Evolutionary conservation across 179 eudicot genomes (phyloP), one percentile per base, ranked within the genome.

Genomic region (Drosera spatulata): DNA sequence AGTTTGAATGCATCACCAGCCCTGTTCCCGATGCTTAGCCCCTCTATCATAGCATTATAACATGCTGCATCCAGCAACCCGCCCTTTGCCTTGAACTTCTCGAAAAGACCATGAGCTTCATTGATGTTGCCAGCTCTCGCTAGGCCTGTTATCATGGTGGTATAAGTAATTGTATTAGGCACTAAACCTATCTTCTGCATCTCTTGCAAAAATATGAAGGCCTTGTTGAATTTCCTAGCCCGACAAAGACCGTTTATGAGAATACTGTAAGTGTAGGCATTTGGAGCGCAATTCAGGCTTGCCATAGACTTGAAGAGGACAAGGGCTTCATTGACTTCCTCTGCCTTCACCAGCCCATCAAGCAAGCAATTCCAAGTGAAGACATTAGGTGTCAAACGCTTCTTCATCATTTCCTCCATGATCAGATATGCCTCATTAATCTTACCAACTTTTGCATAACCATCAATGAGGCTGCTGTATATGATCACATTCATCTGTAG

Each of bases 191-290:
- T 66, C 56, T 81, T 91, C 71, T 75, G 82, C 98, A 91, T 88
- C 60, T 86, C 98, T 62, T 91, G 98, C 84, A 90, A 86, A 72
- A 88, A 81, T 50, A 88, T 95, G 69, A 91, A 91, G n/a, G 98
- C 98, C 69, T 91, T 91, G 66, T 86, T 91, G 78, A 91, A 84
- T 65, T 88, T 91, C 45, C 85, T 73, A 59, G 84, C 86, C 65
- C 82, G 82, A 55, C 98, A 91, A 60, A 91, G 86, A 52, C 98
- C 98, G 48, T 91, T 82, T 71, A 91, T 88, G 61, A 91, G 73
- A 56, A 91, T 85, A 70, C 88, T 85, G 66, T 85, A 91, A 6
- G 95, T 85, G 46, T 76, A 37, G 50, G 72, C 69, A 44, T 85
- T 77, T 13, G 96, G 97, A 15, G 62, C 12, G 69, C 95, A 85